Evolutionary conservation across 1,284 basidiomycete genomes (phyloP).

Genomic region (Exobasidium rhododendri): DNA sequence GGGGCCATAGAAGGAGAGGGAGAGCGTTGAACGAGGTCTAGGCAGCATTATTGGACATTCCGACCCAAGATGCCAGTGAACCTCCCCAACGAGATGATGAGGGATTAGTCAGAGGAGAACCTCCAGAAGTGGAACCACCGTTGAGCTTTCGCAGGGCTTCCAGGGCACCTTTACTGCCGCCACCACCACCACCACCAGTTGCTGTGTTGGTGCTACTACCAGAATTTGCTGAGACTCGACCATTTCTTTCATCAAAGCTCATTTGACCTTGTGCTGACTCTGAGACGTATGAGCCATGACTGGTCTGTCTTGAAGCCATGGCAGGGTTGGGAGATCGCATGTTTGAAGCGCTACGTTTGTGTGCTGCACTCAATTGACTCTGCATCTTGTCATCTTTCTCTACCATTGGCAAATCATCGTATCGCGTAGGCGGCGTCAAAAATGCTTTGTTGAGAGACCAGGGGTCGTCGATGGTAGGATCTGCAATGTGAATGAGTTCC

Average conservation of each 20-base stretch:
- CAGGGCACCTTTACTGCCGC: slow-evolving; percentile 3
- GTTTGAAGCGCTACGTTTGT: background rate
- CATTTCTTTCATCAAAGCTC: background rate
- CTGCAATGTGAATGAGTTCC: too few species aligned
- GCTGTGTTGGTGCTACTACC: background rate
- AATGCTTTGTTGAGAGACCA: background rate
- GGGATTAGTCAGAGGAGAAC: background rate
- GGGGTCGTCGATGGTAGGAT: background rate
- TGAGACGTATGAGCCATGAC: background rate
- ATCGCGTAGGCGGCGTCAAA: background rate
- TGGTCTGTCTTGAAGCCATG: background rate
- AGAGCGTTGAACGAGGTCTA: background rate
- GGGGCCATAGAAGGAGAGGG: too few species aligned
- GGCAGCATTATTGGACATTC: background rate
- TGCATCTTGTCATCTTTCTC: background rate
- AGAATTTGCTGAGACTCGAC: background rate
- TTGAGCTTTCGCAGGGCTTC: slow-evolving; percentile 4
- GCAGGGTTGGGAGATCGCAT: background rate
- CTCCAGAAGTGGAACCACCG: background rate
- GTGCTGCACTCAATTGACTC: too few species aligned
- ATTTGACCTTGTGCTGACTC: background rate
- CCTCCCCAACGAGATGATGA: slow-evolving; percentile 3
- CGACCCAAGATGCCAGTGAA: slow-evolving; percentile 9
- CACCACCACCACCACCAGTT: too few species aligned
- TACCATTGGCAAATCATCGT: background rate